These are phyloP conservation scores for Prunus campanulata DNA, from an alignment of 306 rosid genomes.

Conservation along the genomic window DNA sequence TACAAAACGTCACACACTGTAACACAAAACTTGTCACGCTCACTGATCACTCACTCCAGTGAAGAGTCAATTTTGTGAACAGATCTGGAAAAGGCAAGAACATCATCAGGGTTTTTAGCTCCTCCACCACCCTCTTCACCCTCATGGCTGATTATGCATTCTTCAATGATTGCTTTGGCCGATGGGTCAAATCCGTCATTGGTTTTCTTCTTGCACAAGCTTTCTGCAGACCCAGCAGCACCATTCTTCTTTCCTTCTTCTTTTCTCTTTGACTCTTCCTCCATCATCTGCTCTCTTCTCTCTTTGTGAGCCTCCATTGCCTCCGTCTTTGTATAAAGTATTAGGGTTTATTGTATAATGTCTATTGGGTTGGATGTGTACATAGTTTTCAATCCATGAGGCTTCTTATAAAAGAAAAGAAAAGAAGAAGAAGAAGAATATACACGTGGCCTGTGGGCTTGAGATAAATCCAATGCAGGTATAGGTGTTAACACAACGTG, in stretches of 20 bases:
- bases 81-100: conserved; percentile 47
- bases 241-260: not conserved
- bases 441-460: too few species aligned
- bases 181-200: conserved; percentile 2
- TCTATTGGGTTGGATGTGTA: too few species aligned
- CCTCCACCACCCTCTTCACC: not conserved
- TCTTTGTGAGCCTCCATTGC: conserved; percentile 51
- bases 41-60: conserved; percentile 6
- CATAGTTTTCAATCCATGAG: too few species aligned
- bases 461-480: too few species aligned
- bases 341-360: not conserved
- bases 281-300: conserved; percentile 24
- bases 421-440: too few species aligned
- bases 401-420: too few species aligned
- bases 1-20: too few species aligned
- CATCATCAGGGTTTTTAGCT: conserved; percentile 33
- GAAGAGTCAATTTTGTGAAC: conserved; percentile 36
- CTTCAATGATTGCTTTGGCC: conserved; percentile 33
- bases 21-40: not conserved
- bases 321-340: not conserved
- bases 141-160: conserved; percentile 11
- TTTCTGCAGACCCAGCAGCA: not conserved
- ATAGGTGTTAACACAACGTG: too few species aligned
- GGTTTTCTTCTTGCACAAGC: not conserved
- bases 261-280: not conserved